Conservation (phyloP, 1,284 basidiomycete genomes). For the Meripilus lineatus region DNA sequence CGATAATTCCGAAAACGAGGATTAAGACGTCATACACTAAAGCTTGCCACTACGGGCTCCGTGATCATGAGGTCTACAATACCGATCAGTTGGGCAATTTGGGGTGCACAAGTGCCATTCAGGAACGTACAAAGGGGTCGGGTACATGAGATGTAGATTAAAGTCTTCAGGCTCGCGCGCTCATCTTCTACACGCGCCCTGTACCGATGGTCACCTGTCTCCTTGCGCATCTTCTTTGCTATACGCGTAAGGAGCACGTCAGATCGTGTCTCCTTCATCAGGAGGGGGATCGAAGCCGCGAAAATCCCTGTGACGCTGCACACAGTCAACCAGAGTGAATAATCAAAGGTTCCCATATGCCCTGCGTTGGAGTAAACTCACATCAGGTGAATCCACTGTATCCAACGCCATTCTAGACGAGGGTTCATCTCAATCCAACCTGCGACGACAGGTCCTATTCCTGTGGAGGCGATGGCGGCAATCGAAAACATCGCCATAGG, state of each 20-base stretch:
- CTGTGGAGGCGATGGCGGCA: conserved; percentile 54
- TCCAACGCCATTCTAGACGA: conserved; percentile 72
- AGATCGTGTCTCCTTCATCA: conserved; percentile 62
- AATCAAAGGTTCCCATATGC: conserved; percentile 1
- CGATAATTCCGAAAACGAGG: background rate
- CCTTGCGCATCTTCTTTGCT: conserved; percentile 54
- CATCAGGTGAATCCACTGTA: conserved; percentile 77
- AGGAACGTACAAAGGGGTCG: conserved; percentile 55
- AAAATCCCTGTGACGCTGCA: conserved; percentile 41
- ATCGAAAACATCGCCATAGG: conserved; percentile 70
- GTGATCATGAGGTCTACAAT: conserved; percentile 56
- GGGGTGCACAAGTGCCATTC: background rate
- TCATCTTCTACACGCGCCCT: conserved; percentile 64
- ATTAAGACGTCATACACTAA: conserved; percentile 47
- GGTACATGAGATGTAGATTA: conserved; percentile 66
- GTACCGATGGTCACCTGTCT: conserved; percentile 56
- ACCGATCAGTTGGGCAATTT: conserved; percentile 1
- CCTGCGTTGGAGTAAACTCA: conserved; percentile 22
- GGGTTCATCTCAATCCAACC: conserved; percentile 68
- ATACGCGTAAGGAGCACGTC: conserved; percentile 57
- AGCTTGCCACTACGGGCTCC: conserved; percentile 72
- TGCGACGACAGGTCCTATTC: conserved; percentile 60
- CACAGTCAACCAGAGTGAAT: conserved; percentile 6
- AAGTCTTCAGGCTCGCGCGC: conserved; percentile 42
- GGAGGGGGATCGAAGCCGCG: conserved; percentile 37